Percentiles rank a stretch among this genome's conserved stretches.
Conservation (phyloP, 805 yeast species). For the Candida awuae region DNA sequence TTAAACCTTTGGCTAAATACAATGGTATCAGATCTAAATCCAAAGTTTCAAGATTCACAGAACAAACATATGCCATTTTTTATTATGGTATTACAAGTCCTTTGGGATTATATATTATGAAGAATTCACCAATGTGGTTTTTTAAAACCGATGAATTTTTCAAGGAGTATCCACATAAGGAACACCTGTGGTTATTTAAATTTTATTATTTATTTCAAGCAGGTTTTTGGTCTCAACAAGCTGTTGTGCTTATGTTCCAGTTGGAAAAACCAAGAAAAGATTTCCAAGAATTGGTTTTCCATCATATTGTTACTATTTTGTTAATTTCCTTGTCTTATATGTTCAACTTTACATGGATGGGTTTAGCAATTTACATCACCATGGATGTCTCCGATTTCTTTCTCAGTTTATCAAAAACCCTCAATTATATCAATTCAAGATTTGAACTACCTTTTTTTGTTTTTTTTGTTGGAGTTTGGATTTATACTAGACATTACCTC, state of each 20-base stretch:
- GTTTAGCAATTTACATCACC: conserved; percentile 80
- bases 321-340: conserved; percentile 81
- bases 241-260: conserved; percentile 71
- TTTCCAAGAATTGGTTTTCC: conserved; percentile 81
- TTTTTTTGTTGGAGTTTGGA: conserved; percentile 68
- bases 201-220: conserved; percentile 86
- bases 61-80: conserved; percentile 78
- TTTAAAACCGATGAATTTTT: conserved; percentile 82
- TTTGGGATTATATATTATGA: conserved; percentile 84
- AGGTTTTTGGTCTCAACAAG: conserved; percentile 96
- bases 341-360: conserved; percentile 96
- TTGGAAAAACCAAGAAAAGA: conserved; percentile 95
- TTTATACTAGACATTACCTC: conserved; percentile 80
- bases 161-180: conserved; percentile 71
- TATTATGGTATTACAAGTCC: conserved; percentile 82
- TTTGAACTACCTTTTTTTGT: conserved; percentile 57
- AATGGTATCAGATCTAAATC: conserved; percentile 45
- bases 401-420: conserved; percentile 73
- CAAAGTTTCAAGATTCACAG: conserved; percentile 78
- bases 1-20: conserved; percentile 59
- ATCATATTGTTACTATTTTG: conserved; percentile 85
- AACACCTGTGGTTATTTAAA: conserved; percentile 64
- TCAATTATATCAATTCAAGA: conserved; percentile 72
- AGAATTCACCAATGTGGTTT: conserved; percentile 75
- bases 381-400: conserved; percentile 96